These are phyloP conservation scores for Trichomonas tenax DNA, from an alignment of 208 protist genomes.

Conservation along the genomic window DNA sequence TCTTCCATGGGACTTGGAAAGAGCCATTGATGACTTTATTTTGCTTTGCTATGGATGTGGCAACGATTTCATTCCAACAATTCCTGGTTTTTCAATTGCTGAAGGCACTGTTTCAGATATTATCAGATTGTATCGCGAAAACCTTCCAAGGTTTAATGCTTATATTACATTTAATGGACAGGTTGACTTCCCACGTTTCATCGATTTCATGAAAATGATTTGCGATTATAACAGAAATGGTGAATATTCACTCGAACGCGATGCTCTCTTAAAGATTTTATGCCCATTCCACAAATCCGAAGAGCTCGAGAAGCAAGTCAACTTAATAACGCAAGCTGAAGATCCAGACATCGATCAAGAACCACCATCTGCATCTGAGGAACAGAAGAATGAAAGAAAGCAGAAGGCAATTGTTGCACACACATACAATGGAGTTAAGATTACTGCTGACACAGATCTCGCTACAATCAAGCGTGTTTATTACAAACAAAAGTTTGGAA, in stretches of 20 bases:
- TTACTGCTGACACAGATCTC: neutral
- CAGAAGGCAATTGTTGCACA: too few species aligned
- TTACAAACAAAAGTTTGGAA: neutral
- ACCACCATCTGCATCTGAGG: neutral
- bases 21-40: constrained; percentile 38
- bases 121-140: constrained; percentile 59
- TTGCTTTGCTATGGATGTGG: constrained; percentile 75
- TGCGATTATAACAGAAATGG: neutral
- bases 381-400: neutral
- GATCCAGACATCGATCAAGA: neutral
- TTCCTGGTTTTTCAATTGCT: constrained; percentile 74
- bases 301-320: neutral
- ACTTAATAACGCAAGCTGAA: neutral
- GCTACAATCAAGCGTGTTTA: neutral
- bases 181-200: constrained; percentile 25
- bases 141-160: constrained; percentile 50
- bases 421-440: neutral
- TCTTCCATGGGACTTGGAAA: constrained; percentile 27
- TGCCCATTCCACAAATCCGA: neutral
- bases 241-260: neutral
- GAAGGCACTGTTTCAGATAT: constrained; percentile 65
- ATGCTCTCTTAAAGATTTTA: neutral
- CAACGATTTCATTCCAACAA: constrained; percentile 89
- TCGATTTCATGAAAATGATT: neutral
- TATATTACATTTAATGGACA: constrained; percentile 56